Percentiles rank a stretch among this genome's conserved stretches.
Conservation (phyloP, 2,329 filamentous ascomycete species). For the Juglanconis sp. region DNA sequence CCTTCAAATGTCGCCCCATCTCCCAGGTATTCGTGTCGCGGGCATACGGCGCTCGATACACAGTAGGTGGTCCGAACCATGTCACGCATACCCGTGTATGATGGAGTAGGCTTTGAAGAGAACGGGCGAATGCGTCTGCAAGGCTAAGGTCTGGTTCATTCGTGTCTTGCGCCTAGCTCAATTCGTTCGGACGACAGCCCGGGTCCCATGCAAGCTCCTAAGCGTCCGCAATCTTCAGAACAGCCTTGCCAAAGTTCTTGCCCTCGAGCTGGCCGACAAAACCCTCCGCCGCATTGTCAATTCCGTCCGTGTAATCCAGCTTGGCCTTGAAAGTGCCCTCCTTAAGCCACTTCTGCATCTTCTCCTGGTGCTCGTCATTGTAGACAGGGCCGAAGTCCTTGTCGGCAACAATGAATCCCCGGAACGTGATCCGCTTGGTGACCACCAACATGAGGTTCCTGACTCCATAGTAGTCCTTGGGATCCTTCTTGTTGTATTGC, state of each 20-base stretch:
- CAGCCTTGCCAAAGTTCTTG: constrained; percentile 83
- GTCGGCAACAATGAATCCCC: constrained; percentile 73
- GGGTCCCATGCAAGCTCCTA: not conserved
- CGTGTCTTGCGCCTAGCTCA: no score
- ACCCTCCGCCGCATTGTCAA: constrained; percentile 72
- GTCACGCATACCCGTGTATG: no score
- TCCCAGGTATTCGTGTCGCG: no score
- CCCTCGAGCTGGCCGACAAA: constrained; percentile 73
- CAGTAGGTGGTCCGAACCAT: no score
- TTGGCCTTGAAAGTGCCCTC: constrained; percentile 73
- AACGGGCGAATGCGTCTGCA: no score
- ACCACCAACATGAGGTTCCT: constrained; percentile 64
- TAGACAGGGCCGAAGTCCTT: constrained; percentile 65
- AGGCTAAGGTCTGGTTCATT: no score
- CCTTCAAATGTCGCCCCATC: no score
- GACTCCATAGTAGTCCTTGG: constrained; percentile 59
- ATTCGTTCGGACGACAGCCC: not conserved
- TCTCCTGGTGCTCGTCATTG: constrained; percentile 68
- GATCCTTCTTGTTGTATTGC: constrained; percentile 58
- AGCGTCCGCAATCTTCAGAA: constrained; percentile 55
- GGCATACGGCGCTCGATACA: no score
- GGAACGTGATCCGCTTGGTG: constrained; percentile 65
- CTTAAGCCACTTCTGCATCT: constrained; percentile 70
- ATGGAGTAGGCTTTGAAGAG: no score
- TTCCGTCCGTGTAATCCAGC: constrained; percentile 67